phyloP scores from a whole-genome alignment of 2,329 filamentous ascomycete species.

The Cordyceps cateniannulata region DNA sequence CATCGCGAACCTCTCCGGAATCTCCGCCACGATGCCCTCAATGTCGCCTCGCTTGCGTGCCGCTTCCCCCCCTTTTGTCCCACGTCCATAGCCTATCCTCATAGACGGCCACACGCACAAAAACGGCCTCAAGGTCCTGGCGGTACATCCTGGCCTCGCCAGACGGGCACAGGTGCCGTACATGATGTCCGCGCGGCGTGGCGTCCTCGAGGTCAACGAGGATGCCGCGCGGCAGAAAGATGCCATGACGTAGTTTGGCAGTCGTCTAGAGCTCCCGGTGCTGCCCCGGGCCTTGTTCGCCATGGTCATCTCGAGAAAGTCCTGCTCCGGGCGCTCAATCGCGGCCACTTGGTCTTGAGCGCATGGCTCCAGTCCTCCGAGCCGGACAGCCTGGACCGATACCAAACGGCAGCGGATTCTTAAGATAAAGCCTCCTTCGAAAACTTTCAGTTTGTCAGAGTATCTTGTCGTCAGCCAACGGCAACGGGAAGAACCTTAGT shows the following conservation, averaged over 20 bases:
- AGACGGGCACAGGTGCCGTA: too few relatives aligned
- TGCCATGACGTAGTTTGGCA: neutral
- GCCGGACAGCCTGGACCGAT: neutral
- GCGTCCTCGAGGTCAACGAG: slow-evolving; percentile 19
- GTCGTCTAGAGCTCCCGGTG: neutral
- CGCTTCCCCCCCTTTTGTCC: neutral
- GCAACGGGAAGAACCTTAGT: too few relatives aligned
- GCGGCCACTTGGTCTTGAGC: slow-evolving; percentile 1
- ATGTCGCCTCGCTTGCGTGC: neutral
- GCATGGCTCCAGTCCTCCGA: neutral
- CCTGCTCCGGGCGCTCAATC: neutral
- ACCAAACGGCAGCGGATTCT: neutral
- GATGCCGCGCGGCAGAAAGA: too few relatives aligned
- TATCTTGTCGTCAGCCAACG: too few relatives aligned
- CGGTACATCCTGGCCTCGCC: slow-evolving; percentile 16
- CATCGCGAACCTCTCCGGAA: neutral
- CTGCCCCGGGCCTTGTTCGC: neutral
- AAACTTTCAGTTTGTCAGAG: too few relatives aligned
- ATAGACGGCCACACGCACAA: slow-evolving; percentile 19
- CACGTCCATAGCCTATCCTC: neutral
- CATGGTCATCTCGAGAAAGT: neutral
- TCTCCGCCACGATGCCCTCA: neutral
- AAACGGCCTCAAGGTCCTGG: slow-evolving; percentile 24
- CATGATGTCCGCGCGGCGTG: slow-evolving; percentile 3
- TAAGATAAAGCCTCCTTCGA: too few relatives aligned